A percentile compares a stretch with the other conserved stretches of the same genome.
Evolutionary conservation across 2,329 filamentous ascomycete species (phyloP).

Genomic region (Ophiostoma ulmi): DNA sequence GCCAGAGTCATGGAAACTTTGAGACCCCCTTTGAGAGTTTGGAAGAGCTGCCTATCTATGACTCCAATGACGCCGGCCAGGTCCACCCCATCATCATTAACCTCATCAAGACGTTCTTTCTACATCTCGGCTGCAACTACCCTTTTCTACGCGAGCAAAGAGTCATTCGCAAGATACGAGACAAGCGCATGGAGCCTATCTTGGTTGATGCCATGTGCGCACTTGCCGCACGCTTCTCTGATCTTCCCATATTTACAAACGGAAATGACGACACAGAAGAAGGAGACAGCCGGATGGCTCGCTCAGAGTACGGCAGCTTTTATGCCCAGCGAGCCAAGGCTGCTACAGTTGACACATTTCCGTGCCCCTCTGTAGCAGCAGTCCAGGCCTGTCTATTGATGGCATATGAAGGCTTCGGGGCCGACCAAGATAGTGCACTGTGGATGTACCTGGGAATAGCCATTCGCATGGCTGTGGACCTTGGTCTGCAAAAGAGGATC

Average conservation of each 20-base stretch:
- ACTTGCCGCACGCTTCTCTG: slow-evolving; percentile 73
- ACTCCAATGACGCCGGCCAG: slow-evolving; percentile 62
- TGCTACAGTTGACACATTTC: slow-evolving; percentile 76
- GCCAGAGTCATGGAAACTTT: slow-evolving; percentile 31
- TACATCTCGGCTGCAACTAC: slow-evolving; percentile 77
- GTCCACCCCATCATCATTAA: slow-evolving; percentile 71
- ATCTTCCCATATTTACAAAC: slow-evolving; percentile 49
- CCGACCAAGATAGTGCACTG: slow-evolving; percentile 78
- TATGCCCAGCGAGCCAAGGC: slow-evolving; percentile 79
- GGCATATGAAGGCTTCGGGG: slow-evolving; percentile 84
- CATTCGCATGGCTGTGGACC: slow-evolving; percentile 60
- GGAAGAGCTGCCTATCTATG: slow-evolving; percentile 67
- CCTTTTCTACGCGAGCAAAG: slow-evolving; percentile 71
- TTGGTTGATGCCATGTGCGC: slow-evolving; percentile 83
- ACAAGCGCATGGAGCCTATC: slow-evolving; percentile 77
- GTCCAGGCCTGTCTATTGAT: slow-evolving; percentile 79
- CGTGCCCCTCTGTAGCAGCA: slow-evolving; percentile 74
- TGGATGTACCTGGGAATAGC: slow-evolving; percentile 93
- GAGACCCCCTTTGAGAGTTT: slow-evolving; percentile 42
- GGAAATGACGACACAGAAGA: slow-evolving; percentile 39
- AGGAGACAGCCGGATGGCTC: slow-evolving; percentile 24
- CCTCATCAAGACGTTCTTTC: slow-evolving; percentile 75
- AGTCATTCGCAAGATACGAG: slow-evolving; percentile 69
- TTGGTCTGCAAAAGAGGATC: slow-evolving; percentile 76
- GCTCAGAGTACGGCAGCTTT: slow-evolving; percentile 66